phyloP scores from a whole-genome alignment of 306 rosid genomes.

The Casuarina equisetifolia region DNA sequence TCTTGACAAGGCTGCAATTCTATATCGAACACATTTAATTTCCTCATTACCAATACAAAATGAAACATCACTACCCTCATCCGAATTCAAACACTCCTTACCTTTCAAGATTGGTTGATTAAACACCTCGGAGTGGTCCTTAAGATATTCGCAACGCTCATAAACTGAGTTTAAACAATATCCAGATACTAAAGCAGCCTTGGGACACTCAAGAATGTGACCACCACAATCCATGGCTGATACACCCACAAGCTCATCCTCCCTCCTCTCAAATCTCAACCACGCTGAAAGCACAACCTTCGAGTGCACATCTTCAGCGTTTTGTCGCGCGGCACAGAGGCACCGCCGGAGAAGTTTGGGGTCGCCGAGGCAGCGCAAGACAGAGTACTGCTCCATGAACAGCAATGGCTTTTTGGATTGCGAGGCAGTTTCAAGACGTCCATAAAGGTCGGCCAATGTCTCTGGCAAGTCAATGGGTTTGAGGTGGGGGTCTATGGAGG shows the following conservation, averaged over 20 bases:
- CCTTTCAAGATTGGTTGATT: slow-evolving; percentile 10
- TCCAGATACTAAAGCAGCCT: slow-evolving; percentile 58
- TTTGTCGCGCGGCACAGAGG: slow-evolving; percentile 54
- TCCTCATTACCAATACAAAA: slow-evolving; percentile 56
- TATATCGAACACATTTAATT: slow-evolving; percentile 51
- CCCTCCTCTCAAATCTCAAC: slow-evolving; percentile 76
- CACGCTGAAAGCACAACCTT: slow-evolving; percentile 81
- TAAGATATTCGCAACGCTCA: slow-evolving; percentile 50
- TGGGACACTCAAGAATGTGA: slow-evolving; percentile 66
- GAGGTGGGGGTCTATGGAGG: slow-evolving; percentile 59
- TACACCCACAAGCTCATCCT: slow-evolving; percentile 65
- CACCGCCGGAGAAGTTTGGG: slow-evolving; percentile 67
- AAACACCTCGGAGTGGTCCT: slow-evolving; percentile 33
- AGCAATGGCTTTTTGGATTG: slow-evolving; percentile 44
- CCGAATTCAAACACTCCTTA: slow-evolving; percentile 22
- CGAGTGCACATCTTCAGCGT: slow-evolving; percentile 58
- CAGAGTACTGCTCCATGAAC: slow-evolving; percentile 57
- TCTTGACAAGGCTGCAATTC: slow-evolving; percentile 59
- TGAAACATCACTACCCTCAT: slow-evolving; percentile 54
- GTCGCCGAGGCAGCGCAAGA: slow-evolving; percentile 56
- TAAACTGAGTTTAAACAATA: slow-evolving; percentile 36
- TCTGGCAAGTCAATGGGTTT: slow-evolving; percentile 59
- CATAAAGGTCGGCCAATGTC: slow-evolving; percentile 55
- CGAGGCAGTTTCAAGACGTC: slow-evolving; percentile 45
- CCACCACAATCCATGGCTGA: slow-evolving; percentile 69